These are phyloP conservation scores for Candida stauntonica DNA, from an alignment of 805 yeast genomes.

Conservation along the genomic window DNA sequence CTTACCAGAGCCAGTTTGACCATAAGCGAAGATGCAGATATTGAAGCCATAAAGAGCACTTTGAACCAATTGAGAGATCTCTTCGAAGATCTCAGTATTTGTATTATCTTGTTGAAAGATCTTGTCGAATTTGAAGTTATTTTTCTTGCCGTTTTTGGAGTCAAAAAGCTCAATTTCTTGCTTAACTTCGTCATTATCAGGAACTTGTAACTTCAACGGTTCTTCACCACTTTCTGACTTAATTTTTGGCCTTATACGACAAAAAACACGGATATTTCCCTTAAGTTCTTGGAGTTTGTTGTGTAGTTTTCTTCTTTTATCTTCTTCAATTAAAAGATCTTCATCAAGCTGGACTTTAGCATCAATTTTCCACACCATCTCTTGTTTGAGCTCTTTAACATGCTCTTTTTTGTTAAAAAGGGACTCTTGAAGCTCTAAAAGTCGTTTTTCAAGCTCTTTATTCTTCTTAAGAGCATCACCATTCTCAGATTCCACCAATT, in stretches of 20 bases:
- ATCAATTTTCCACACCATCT: slow-evolving; percentile 26
- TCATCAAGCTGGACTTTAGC: slow-evolving; percentile 31
- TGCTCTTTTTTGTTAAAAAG: neutral
- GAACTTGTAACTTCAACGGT: slow-evolving; percentile 30
- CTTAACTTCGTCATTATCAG: slow-evolving; percentile 26
- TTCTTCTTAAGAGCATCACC: too few relatives aligned
- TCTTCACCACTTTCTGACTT: slow-evolving; percentile 23
- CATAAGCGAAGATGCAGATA: slow-evolving; percentile 94
- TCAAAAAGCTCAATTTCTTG: slow-evolving; percentile 23
- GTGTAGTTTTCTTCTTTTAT: slow-evolving; percentile 58
- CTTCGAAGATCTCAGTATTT: slow-evolving; percentile 71
- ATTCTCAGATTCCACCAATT: slow-evolving; percentile 6
- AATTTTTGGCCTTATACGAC: slow-evolving; percentile 69
- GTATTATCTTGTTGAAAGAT: slow-evolving; percentile 54
- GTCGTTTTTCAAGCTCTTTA: neutral
- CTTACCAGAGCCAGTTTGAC: slow-evolving; percentile 96
- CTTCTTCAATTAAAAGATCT: slow-evolving; percentile 46
- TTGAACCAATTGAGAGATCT: slow-evolving; percentile 80
- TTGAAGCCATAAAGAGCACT: slow-evolving; percentile 84
- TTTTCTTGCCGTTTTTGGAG: slow-evolving; percentile 16
- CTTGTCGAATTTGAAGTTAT: slow-evolving; percentile 67
- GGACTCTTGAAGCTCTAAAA: neutral
- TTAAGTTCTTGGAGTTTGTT: slow-evolving; percentile 77
- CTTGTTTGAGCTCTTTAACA: neutral
- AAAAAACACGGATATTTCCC: slow-evolving; percentile 89